phyloP scores from a whole-genome alignment of 139 green algal genomes.

The Diplosphaera chodatii region DNA sequence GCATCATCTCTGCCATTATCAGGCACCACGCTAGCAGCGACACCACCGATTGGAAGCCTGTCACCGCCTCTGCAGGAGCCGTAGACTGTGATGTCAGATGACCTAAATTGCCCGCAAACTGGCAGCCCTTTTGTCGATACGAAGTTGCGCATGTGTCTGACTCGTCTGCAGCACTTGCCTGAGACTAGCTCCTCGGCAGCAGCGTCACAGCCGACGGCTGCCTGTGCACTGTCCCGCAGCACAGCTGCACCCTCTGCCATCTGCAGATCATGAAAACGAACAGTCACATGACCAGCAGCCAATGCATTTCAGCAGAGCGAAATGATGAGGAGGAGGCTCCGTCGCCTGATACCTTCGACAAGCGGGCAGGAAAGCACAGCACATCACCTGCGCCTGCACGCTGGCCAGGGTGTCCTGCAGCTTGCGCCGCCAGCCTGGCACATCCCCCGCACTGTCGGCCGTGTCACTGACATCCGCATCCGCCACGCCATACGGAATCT shows the following conservation, averaged over 20 bases:
- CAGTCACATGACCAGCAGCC: too few relatives aligned
- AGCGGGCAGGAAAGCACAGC: too few relatives aligned
- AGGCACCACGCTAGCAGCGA: not conserved
- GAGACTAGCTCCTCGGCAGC: not conserved
- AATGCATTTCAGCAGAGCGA: too few relatives aligned
- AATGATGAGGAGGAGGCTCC: too few relatives aligned
- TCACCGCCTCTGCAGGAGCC: slow-evolving; percentile 1
- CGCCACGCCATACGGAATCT: not conserved
- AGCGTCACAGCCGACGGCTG: not conserved
- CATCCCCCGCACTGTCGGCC: not conserved
- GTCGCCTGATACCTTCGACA: too few relatives aligned
- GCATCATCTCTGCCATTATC: not conserved
- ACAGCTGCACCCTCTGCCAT: not conserved
- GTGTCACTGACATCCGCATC: not conserved
- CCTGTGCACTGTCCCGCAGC: not conserved
- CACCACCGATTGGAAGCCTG: not conserved
- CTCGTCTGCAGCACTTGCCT: too few relatives aligned
- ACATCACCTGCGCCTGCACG: not conserved
- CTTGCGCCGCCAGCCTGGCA: not conserved
- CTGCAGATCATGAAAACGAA: too few relatives aligned
- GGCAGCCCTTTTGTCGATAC: too few relatives aligned
- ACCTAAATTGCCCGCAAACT: too few relatives aligned
- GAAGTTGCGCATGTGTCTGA: too few relatives aligned
- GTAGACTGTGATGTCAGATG: too few relatives aligned
- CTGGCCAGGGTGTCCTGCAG: not conserved